phyloP scores from a whole-genome alignment of 1,139 yeast species.

The Magnusiomyces clavatus region DNA sequence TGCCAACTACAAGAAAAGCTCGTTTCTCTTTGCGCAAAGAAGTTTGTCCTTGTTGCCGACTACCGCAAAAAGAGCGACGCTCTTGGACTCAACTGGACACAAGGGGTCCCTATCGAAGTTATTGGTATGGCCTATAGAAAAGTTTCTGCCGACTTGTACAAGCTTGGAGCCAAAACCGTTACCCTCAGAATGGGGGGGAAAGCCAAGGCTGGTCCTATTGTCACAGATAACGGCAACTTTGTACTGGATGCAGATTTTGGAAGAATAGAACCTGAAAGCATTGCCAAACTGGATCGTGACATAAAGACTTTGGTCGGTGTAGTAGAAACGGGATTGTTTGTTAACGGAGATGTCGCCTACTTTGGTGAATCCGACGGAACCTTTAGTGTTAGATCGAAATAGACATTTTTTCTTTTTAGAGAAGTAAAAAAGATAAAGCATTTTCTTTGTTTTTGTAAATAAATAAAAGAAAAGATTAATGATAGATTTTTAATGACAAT shows the following conservation, averaged over 20 bases:
- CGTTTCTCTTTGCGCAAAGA: slow-evolving; percentile 73
- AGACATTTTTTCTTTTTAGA: too few relatives aligned
- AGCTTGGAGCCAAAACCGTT: slow-evolving; percentile 59
- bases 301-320: slow-evolving; percentile 84
- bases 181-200: slow-evolving; percentile 76
- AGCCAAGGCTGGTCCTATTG: slow-evolving; percentile 97
- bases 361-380: slow-evolving; percentile 79
- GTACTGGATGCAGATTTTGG: slow-evolving; percentile 94
- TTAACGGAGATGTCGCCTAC: slow-evolving; percentile 68
- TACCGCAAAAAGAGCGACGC: slow-evolving; percentile 64
- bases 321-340: slow-evolving; percentile 92
- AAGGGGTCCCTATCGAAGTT: slow-evolving; percentile 93
- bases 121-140: slow-evolving; percentile 83
- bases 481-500: background rate
- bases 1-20: slow-evolving; percentile 94
- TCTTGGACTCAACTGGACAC: slow-evolving; percentile 75
- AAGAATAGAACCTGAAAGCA: slow-evolving; percentile 50
- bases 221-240: slow-evolving; percentile 93
- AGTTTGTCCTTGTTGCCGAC: slow-evolving; percentile 87
- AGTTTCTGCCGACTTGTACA: slow-evolving; percentile 52
- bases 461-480: background rate
- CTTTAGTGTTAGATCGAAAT: slow-evolving; percentile 15
- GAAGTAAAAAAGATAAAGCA: background rate
- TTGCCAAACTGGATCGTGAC: slow-evolving; percentile 46
- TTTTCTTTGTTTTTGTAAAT: background rate